Evolutionary conservation across 305 asterid species (phyloP).

Genomic region (Fraxinus dipetala): DNA sequence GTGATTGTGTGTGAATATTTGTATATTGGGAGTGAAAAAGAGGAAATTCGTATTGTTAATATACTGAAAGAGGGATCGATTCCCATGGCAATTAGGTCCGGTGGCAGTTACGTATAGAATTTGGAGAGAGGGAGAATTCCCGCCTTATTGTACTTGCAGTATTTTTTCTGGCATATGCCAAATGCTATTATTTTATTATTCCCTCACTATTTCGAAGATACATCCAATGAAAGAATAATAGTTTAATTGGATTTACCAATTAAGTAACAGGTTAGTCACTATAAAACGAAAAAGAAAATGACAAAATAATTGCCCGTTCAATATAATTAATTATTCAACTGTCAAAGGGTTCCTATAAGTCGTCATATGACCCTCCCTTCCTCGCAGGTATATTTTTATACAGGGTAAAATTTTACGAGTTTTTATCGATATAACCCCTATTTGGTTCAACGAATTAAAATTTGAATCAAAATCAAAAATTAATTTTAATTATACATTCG

Average conservation of each 20-base stretch:
- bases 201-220: background rate
- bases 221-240: background rate
- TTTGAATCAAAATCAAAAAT: too few species aligned
- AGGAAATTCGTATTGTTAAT: background rate
- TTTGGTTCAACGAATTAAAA: too few species aligned
- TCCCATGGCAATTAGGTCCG: slow-evolving; percentile 23
- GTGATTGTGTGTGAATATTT: background rate
- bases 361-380: background rate
- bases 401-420: background rate
- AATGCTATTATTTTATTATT: background rate
- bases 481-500: background rate
- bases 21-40: background rate
- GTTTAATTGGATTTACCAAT: background rate
- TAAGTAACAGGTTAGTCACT: background rate
- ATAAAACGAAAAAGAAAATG: too few species aligned
- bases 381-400: background rate
- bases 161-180: slow-evolving; percentile 12
- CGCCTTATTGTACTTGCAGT: slow-evolving; percentile 20
- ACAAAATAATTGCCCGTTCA: background rate
- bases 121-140: slow-evolving; percentile 1
- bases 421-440: too few species aligned
- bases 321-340: too few species aligned
- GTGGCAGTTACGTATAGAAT: slow-evolving; percentile 15
- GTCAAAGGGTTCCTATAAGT: background rate
- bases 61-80: slow-evolving; percentile 24